phyloP scores from a whole-genome alignment of 1,139 yeast genomes.

The Citeromyces siamensis region DNA sequence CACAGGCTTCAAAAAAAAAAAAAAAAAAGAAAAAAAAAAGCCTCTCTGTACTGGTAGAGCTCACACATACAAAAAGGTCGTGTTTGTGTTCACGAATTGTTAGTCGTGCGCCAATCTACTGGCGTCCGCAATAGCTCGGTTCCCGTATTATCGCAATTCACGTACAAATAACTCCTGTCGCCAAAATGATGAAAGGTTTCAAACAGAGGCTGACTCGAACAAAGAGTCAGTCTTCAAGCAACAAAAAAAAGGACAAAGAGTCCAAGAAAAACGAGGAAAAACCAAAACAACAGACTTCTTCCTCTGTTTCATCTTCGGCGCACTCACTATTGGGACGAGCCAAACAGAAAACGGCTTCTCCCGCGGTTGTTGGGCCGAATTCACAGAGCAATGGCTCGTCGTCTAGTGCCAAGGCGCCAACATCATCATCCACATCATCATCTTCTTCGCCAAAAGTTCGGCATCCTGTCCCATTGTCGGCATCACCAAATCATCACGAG shows the following conservation, averaged over 20 bases:
- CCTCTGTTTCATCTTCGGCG: conserved; percentile 9
- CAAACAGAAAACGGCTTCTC: conserved; percentile 2
- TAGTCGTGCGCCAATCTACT: conserved; percentile 1
- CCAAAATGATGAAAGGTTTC: conserved; percentile 22
- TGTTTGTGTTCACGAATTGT: too few relatives aligned
- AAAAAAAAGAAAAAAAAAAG: too few relatives aligned
- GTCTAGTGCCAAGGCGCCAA: background rate
- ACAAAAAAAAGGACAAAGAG: conserved; percentile 13
- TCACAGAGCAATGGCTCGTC: background rate
- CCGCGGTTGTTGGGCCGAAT: conserved; percentile 1
- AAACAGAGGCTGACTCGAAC: conserved; percentile 20
- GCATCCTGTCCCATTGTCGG: conserved; percentile 4
- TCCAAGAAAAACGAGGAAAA: conserved; percentile 6
- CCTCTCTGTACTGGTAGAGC: too few relatives aligned
- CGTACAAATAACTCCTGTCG: background rate
- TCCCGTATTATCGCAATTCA: conserved; percentile 2
- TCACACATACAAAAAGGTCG: too few relatives aligned
- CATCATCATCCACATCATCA: conserved; percentile 2
- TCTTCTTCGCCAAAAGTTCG: conserved; percentile 1
- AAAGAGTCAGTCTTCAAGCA: conserved; percentile 14
- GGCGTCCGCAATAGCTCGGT: conserved; percentile 2
- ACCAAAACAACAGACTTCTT: conserved; percentile 8
- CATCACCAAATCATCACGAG: background rate
- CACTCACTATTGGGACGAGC: conserved; percentile 6
- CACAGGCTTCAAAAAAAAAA: too few relatives aligned